Conservation (phyloP, 345 rosid genomes). For the Eucalyptus brandiana region DNA sequence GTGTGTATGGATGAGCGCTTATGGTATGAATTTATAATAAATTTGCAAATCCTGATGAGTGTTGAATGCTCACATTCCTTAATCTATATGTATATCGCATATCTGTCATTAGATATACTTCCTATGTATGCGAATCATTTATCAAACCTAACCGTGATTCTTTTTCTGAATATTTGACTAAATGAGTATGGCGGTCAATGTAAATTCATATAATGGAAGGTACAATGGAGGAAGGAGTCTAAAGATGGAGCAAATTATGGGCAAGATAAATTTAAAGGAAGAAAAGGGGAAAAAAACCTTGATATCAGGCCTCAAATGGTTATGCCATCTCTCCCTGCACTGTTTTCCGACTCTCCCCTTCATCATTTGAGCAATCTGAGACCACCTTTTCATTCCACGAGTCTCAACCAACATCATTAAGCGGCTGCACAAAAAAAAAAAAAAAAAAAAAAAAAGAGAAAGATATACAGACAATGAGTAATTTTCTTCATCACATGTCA, state of each 20-base stretch:
- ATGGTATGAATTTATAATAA: not conserved
- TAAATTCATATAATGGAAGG: not conserved
- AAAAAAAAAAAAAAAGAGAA: not conserved
- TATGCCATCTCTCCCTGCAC: slow-evolving; percentile 87
- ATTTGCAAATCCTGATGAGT: not conserved
- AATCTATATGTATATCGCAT: not conserved
- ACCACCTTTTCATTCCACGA: slow-evolving; percentile 57
- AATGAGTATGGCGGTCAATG: not conserved
- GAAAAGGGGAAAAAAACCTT: slow-evolving; percentile 22
- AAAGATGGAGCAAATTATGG: not conserved
- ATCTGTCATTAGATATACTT: not conserved
- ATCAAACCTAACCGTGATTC: not conserved
- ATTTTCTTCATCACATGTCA: not conserved
- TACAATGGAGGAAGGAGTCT: not conserved
- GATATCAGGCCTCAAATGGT: slow-evolving; percentile 73
- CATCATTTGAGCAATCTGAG: slow-evolving; percentile 44
- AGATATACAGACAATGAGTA: not conserved
- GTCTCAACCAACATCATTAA: slow-evolving; percentile 33
- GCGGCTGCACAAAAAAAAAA: slow-evolving; percentile 1
- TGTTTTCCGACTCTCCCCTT: slow-evolving; percentile 71
- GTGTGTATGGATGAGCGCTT: not conserved
- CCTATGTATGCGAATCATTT: not conserved
- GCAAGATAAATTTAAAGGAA: not conserved
- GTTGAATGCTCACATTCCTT: not conserved
- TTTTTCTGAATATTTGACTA: not conserved